Evolutionary conservation across 2,329 filamentous ascomycete species (phyloP).

Genomic region (Anisogramma anomala): DNA sequence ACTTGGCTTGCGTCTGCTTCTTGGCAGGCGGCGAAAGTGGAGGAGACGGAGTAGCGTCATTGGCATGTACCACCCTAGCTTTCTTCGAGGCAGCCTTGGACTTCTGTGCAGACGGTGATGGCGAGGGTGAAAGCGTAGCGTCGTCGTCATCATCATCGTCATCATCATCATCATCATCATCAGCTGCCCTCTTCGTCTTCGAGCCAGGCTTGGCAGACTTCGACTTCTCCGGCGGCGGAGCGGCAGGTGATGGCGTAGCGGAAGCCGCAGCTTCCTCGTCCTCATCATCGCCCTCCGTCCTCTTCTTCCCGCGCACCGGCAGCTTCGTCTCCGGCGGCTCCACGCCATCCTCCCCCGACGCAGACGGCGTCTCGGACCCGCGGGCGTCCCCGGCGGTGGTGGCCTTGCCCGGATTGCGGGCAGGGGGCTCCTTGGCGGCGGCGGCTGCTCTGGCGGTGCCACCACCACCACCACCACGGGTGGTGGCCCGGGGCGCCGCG

Average conservation of each 20-base stretch:
- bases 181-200: too few species aligned
- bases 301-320: background rate
- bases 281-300: too few species aligned
- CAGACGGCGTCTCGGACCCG: slow-evolving; percentile 1
- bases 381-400: background rate
- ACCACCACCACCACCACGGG: slow-evolving; percentile 8
- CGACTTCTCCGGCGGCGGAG: too few species aligned
- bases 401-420: background rate
- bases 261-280: background rate
- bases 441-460: slow-evolving; percentile 5
- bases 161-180: background rate
- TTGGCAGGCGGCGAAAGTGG: slow-evolving; percentile 23
- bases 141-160: background rate
- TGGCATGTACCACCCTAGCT: background rate
- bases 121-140: background rate
- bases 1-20: slow-evolving; percentile 23
- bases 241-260: too few species aligned
- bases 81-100: background rate
- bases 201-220: background rate
- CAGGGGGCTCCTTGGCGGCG: background rate
- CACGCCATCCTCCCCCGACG: background rate
- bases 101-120: slow-evolving; percentile 30
- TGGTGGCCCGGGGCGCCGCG: background rate
- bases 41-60: background rate
- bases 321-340: background rate